Evolutionary conservation across 106 monocot genomes (phyloP), one percentile per base, ranked within the genome.

Genomic region (Platanthera zijinensis): DNA sequence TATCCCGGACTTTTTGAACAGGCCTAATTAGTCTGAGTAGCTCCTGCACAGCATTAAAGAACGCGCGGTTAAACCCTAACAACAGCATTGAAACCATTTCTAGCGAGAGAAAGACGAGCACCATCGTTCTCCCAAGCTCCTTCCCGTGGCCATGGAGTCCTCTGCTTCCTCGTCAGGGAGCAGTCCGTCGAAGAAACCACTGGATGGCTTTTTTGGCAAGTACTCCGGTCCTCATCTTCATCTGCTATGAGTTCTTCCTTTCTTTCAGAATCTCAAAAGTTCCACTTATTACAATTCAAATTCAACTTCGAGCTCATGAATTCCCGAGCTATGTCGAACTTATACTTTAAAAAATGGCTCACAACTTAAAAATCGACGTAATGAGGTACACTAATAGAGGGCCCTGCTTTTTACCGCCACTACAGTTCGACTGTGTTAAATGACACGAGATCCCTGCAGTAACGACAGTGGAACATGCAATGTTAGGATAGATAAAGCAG

Each of bases 41-140:
- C 39, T 39, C 39, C 1, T 39, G 1, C 3, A 39, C 39, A 0
- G 39, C 39, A 3, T 39, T 39, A 39, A 39, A 0, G 9, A 66
- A 32, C 66, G 66, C 66, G 66, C 48, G 15, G 70, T 70, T 70
- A 70, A 70, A 70, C 70, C 70, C 70, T 70, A 70, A 47, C 11
- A 45, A 70, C 70, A 8, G 14, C 7, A 70, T 45, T 2, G 69
- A 11, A 46, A 15, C 9, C 11, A 66, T 22, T 8, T 66, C 11
- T 4, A 47, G 48, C 14, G 10, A 70, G 70, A 47, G 70, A 70
- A n/a, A 48, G 70, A 48, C 5, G 17, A 48, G 70, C 48, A 47
- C 17, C 70, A n/a, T 70, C 11, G 48, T 48, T 72, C 22, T 72
- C 21, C 4, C 19, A 18, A 10, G n/a, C 28, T 71, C 49, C 3